Evolutionary conservation across 2,329 filamentous ascomycete genomes (phyloP), one percentile per base, ranked within the genome.

Genomic region (Colletotrichum sidae): DNA sequence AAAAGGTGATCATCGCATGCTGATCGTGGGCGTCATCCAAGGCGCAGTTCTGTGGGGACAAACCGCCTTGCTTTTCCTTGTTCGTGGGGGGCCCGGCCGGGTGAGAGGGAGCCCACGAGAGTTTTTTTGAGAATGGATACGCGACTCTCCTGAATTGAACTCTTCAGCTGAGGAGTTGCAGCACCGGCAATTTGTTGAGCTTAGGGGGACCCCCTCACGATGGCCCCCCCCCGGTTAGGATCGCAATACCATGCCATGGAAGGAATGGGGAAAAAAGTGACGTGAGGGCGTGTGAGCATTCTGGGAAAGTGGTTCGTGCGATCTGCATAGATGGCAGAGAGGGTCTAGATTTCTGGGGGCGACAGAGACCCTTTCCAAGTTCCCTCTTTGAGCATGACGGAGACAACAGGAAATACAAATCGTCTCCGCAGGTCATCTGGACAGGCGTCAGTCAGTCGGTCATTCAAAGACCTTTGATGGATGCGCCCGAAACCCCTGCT

Each of bases 381-480:
- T 35, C 34, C 42, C n/a, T 49, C 55, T 38, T 57, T 47, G 52
- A 58, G 15, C 37, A 51, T 33, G 47, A 58, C 55, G 46, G 25
- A 42, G 47, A 51, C 38, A 33, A 39, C 17, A 58, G 42, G 55
- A 47, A n/a, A 44, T 37, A 34, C 34, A 49, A 44, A 44, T 13
- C 8, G 56, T 13, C 25, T 13, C 56, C 47, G 47, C 52, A 38
- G 58, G 52, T 63, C 63, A 62, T 45, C 42, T 53, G 37, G 58
- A 37, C 52, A 41, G 17, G 25, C 25, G 25, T 25, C 25, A 25
- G 25, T 25, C 25, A 25, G 25, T 25, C 25, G 4, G 25, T 25
- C 25, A 25, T 25, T 25, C 25, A 25, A 25, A 25, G 25, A 25
- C 25, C 25, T 25, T 13, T 25, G 41, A 39, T 38, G n/a, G 34